Evolutionary conservation across 371 early-diverging fungal species (phyloP), one percentile per base, ranked within the genome.

Genomic region (Zychaea mexicana): DNA sequence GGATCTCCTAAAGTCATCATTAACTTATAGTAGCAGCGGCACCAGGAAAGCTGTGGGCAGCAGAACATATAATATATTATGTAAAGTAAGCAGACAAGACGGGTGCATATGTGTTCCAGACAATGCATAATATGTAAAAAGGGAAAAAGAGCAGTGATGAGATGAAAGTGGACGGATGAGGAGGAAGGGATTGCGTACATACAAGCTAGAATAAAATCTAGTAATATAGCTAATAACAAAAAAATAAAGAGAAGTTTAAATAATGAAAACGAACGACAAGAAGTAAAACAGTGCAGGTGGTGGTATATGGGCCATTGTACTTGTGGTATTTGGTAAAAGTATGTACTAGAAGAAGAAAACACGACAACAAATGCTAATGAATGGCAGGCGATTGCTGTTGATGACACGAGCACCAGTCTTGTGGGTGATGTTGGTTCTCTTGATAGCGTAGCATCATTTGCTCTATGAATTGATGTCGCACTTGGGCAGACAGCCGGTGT

Each of bases 401-500:
- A 12, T 4, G 42, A 12, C 17, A n/a, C n/a, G n/a, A n/a, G 38
- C 38, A 22, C 49, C 49, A 49, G 0, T 49, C 49, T 24, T 49
- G 49, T n/a, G n/a, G n/a, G 24, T 49, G n/a, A 49, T 19, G 22
- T 49, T 49, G 49, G 22, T n/a, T 49, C 24, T 19, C 49, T 49
- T 49, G 49, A 49, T 24, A 49, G 6, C 49, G 49, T 24, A 49
- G 12, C n/a, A 49, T 12, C 56, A 56, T 36, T 0, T 33, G 45
- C 17, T 59, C 60, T 19, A 59, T 42, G 27, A 47, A 59, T 32
- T 59, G 60, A 28, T 38, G 63, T 72, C 22, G 67, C 64, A n/a
- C 64, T 69, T 61, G 72, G 63, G 9, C 69, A 67, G 55, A 72
- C 54, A n/a, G 59, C 55, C 52, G 69, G 68, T 19, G 47, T 65